Evolutionary conservation across 208 protist genomes (phyloP), one percentile per base, ranked within the genome.

Genomic region (Trypanosoma vivax): DNA sequence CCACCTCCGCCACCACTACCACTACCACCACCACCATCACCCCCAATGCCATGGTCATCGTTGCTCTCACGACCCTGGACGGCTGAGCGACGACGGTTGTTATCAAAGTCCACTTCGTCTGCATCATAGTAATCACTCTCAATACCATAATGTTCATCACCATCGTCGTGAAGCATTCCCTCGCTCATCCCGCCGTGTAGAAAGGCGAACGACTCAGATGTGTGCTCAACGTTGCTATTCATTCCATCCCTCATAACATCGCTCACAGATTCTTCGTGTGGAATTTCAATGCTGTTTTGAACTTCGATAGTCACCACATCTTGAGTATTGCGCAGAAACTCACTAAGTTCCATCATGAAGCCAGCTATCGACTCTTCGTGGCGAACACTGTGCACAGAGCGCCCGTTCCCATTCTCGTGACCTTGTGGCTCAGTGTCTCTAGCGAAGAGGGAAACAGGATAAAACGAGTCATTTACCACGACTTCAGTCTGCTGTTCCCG

Each of bases 391-490:
- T n/a, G n/a, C n/a, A n/a, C n/a, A n/a, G 27, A 16, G 7, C 31
- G 56, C 31, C 37, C 1, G 6, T n/a, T 45, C 2, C 33, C 21
- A n/a, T 23, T 33, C 28, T 41, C n/a, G 5, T 29, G 13, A 14
- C 35, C 58, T 1, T 41, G 11, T 9, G 23, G n/a, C 1, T 35
- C 10, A 21, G 59, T 38, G 27, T 55, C 30, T 3, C 60, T 47
- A 46, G 13, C 40, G 16, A 65, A 30, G 1, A 65, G 43, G 39
- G 53, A 33, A n/a, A 53, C 48, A 19, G 48, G 23, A 34, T 42
- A 67, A 37, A 60, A 67, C 5, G 28, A 16, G 19, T 59, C 52
- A 48, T 60, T n/a, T n/a, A n/a, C 60, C 5, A 53, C 45, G 11
- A 11, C 43, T 14, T 5, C 40, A 13, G 50, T 52, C 5, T 21